Evolutionary conservation across 768 basidiomycete genomes (phyloP), one percentile per base, ranked within the genome.

Genomic region (Asterophora lycoperdoides): DNA sequence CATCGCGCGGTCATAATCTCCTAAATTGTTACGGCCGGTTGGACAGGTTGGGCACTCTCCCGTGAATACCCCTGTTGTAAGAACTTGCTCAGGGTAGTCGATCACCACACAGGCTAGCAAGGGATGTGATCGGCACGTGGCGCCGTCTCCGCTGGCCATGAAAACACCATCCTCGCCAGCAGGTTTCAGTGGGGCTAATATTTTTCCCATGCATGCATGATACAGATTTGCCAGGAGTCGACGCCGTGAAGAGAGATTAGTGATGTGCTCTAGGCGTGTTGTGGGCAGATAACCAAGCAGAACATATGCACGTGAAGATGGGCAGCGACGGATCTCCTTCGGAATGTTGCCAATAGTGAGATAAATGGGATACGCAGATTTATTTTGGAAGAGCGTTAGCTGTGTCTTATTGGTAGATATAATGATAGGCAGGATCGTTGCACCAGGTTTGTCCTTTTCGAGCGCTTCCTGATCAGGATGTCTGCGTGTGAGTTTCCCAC

Each of bases 321-420:
- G 70, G 41, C 72, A 61, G 0, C 68, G 60, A 1, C 65, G 63
- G 8, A 73, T 63, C 1, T 64, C 55, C 46, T 76, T 77, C 0
- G 66, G 61, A 8, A 78, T 60, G 46, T 77, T 77, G 1, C 74
- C 75, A 44, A 78, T 68, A 0, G 76, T 73, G 8, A 78, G 43
- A 51, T 79, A 79, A 0, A 78, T 65, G 0, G 76, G 76, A 53
- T 73, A 77, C 9, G 71, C 70, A n/a, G 53, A 47, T 51, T 76
- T 73, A 47, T 72, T 67, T 2, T 68, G 53, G 43, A 76, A 72
- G 1, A 58, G 47, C 0, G 72, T 72, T 0, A 77, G 56, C 43
- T 68, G 62, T 0, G 74, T 78, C 44, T 77, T 78, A 58, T 79
- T 74, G 0, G 74, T 66, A 0, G 73, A 66, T 2, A 79, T 55